Base-by-base conservation (phyloP, 106 monocot genomes). In the Platanthera guangdongensis region DNA sequence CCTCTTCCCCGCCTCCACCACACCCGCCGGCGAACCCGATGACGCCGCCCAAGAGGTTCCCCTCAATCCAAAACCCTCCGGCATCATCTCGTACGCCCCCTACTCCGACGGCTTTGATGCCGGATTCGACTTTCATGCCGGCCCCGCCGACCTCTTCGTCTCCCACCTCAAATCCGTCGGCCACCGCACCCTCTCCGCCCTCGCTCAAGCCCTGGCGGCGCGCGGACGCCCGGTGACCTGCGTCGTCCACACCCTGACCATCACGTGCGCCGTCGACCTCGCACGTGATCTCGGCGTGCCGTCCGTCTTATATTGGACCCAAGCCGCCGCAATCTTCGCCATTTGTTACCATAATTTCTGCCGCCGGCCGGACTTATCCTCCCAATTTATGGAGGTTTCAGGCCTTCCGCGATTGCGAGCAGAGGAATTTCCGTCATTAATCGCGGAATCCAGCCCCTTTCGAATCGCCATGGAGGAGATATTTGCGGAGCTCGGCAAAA, bases 31-130 rank as follows among this genome's bases (percentile, higher is more conserved):
- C 14, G 78, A 78, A 15, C 50, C 47, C 52, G 12, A 68, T 55
- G 76, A 77, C 50, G 32, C 6, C 30, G 7, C 30, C 30, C 25
- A 68, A 25, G 67, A 68, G 30, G 0, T 5, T 25, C 32, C 67
- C 32, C 22, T 68, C 67, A 68, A 68, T 8, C 67, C 67, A 21
- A 25, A 68, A 21, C 28, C 28, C 22, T 68, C 67, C 7, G 85
- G 81, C 51, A 68, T 78, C 74, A 67, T 93, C 47, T 45, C 59
- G 39, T 90, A 81, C 83, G 11, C 68, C 70, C 92, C 92, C 25
- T 86, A 75, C 82, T 84, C 90, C 74, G 87, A 87, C 75, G 92
- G 92, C 45, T 80, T 67, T 70, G 89, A 93, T 82, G 73, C 80
- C 32, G 83, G 68, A 50, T 19, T 48, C 71, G 19, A 54, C 1